phyloP scores from a whole-genome alignment of 768 basidiomycete genomes.

The Boletales sp. region DNA sequence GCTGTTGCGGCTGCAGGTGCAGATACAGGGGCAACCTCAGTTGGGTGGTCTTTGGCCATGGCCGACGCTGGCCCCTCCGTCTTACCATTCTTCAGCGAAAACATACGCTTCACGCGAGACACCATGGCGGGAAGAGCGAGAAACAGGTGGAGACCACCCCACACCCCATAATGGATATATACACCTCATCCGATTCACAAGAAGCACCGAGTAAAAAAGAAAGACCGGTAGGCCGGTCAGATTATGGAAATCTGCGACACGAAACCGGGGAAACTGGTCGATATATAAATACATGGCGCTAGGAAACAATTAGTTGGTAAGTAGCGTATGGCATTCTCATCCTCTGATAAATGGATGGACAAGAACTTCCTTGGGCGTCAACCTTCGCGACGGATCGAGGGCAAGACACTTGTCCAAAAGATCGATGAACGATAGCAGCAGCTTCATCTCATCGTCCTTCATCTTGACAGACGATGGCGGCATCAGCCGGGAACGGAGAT shows the following conservation, averaged over 20 bases:
- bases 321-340: slow-evolving; percentile 21
- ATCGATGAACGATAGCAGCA: slow-evolving; percentile 79
- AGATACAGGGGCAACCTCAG: no score
- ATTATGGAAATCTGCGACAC: no score
- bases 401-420: slow-evolving; percentile 86
- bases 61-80: background rate
- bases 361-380: slow-evolving; percentile 88
- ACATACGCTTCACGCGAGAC: slow-evolving; percentile 10
- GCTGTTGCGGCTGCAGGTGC: no score
- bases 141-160: background rate
- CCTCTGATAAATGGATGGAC: slow-evolving; percentile 82
- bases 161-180: background rate
- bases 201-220: no score
- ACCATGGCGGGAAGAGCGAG: slow-evolving; percentile 8
- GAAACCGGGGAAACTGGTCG: no score
- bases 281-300: slow-evolving; percentile 1
- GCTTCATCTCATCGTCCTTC: slow-evolving; percentile 85
- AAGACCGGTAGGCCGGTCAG: no score
- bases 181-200: background rate
- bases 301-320: slow-evolving; percentile 2
- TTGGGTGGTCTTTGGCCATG: background rate
- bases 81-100: slow-evolving; percentile 6
- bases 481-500: slow-evolving; percentile 79
- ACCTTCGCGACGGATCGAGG: slow-evolving; percentile 81
- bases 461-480: slow-evolving; percentile 73